phyloP scores from a whole-genome alignment of 192 early-diverging fungal genomes.

The Hyaloraphidium curvatum region DNA sequence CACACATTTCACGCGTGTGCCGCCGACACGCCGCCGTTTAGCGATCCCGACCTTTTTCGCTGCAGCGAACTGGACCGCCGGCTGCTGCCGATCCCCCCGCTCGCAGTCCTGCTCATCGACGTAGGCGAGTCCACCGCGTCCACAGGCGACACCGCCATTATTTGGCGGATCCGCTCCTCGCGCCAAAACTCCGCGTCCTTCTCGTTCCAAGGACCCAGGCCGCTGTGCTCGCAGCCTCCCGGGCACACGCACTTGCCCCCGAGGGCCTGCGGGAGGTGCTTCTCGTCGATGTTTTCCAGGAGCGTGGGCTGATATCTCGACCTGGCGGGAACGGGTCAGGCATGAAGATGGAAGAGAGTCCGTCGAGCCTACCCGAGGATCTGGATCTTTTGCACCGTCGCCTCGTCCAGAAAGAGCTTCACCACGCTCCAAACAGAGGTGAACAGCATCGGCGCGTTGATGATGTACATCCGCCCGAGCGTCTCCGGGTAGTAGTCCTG shows the following conservation, averaged over 20 bases:
- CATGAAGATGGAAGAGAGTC: background rate
- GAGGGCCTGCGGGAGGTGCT: slow-evolving; percentile 47
- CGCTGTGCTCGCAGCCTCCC: slow-evolving; percentile 32
- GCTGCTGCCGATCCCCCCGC: too few species aligned
- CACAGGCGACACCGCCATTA: too few species aligned
- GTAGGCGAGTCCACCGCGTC: too few species aligned
- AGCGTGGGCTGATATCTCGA: slow-evolving; percentile 33
- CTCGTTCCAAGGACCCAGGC: slow-evolving; percentile 31
- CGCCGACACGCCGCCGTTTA: too few species aligned
- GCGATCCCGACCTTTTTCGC: too few species aligned
- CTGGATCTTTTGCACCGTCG: slow-evolving; percentile 34
- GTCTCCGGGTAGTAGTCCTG: slow-evolving; percentile 92
- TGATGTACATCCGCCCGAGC: slow-evolving; percentile 74
- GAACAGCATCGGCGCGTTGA: slow-evolving; percentile 86
- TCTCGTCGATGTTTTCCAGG: slow-evolving; percentile 37
- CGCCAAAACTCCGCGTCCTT: too few species aligned
- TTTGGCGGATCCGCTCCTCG: too few species aligned
- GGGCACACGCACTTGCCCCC: slow-evolving; percentile 53
- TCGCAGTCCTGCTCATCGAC: too few species aligned
- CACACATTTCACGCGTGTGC: too few species aligned
- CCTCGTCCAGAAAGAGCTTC: slow-evolving; percentile 53
- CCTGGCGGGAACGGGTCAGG: slow-evolving; percentile 43
- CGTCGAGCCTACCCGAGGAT: slow-evolving; percentile 27
- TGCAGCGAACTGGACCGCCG: too few species aligned
- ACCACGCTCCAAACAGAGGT: slow-evolving; percentile 58